Evolutionary conservation across 2,329 filamentous ascomycete genomes (phyloP).

Genomic region (Cladophialophora exuberans): DNA sequence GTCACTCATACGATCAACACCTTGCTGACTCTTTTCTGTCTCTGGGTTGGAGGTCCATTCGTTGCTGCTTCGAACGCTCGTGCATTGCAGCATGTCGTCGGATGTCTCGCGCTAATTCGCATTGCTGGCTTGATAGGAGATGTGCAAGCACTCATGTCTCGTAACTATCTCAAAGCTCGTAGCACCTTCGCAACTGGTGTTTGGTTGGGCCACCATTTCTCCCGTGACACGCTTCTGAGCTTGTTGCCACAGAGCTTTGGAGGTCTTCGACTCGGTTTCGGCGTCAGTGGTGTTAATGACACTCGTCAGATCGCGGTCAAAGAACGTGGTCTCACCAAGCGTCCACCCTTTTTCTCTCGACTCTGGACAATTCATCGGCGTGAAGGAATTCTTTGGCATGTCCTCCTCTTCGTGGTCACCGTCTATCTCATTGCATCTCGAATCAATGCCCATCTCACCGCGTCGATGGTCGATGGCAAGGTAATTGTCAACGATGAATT

Average conservation of each 20-base stretch:
- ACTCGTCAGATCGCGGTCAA: constrained; percentile 13
- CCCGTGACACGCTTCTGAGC: constrained; percentile 22
- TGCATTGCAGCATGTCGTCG: constrained; percentile 12
- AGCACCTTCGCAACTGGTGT: constrained; percentile 24
- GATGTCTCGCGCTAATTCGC: constrained; percentile 6
- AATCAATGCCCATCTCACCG: not conserved
- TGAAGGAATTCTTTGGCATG: constrained; percentile 24
- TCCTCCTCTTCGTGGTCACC: not conserved
- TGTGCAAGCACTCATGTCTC: not conserved
- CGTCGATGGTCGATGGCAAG: not conserved
- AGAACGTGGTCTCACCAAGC: constrained; percentile 18
- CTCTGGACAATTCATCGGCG: constrained; percentile 18
- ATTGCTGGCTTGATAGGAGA: constrained; percentile 3
- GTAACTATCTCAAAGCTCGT: constrained; percentile 11
- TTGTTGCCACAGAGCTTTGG: constrained; percentile 16
- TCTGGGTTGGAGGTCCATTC: constrained; percentile 13
- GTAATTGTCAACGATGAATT: constrained; percentile 10
- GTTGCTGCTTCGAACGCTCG: constrained; percentile 15
- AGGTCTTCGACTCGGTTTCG: constrained; percentile 22
- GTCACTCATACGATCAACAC: constrained; percentile 17
- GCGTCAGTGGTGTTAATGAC: constrained; percentile 21
- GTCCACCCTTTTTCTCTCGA: constrained; percentile 12
- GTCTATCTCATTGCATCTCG: constrained; percentile 4
- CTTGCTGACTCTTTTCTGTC: constrained; percentile 12
- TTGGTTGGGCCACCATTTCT: constrained; percentile 29